A percentile compares a stretch with the other conserved stretches of the same genome.
These are phyloP conservation scores for Diaporthe destruens DNA, from an alignment of 2,329 filamentous ascomycete species.

Conservation along the genomic window DNA sequence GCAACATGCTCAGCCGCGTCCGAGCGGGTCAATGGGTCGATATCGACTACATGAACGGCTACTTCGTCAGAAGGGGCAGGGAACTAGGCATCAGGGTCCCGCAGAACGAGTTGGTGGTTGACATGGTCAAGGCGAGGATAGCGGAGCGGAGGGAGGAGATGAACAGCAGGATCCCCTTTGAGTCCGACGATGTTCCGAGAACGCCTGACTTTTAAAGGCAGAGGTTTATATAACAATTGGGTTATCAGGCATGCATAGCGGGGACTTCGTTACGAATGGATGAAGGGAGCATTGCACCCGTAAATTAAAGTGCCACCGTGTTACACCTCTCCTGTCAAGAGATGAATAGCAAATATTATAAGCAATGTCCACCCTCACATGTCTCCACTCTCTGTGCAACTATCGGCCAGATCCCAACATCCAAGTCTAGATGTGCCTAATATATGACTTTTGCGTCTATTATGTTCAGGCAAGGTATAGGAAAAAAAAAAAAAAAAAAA, in stretches of 20 bases:
- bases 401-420: neutral
- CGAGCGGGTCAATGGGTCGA: slow-evolving; percentile 75
- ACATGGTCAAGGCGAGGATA: slow-evolving; percentile 76
- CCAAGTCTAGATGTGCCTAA: neutral
- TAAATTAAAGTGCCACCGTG: neutral
- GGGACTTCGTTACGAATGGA: neutral
- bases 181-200: neutral
- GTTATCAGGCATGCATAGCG: neutral
- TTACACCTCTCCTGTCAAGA: neutral
- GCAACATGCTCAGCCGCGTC: slow-evolving; percentile 77
- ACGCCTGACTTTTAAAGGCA: neutral
- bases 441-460: neutral
- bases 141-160: slow-evolving; percentile 39
- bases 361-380: neutral
- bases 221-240: neutral
- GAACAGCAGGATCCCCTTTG: slow-evolving; percentile 29
- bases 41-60: slow-evolving; percentile 89
- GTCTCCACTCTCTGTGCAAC: neutral
- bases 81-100: slow-evolving; percentile 79
- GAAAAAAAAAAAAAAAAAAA: too few relatives aligned
- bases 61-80: slow-evolving; percentile 80
- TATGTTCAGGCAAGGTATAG: neutral
- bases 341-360: neutral
- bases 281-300: neutral
- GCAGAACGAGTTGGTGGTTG: slow-evolving; percentile 79